These are phyloP conservation scores for Saprolegnia diclina DNA, from an alignment of 352 stramenopile genomes.

Conservation along the genomic window DNA sequence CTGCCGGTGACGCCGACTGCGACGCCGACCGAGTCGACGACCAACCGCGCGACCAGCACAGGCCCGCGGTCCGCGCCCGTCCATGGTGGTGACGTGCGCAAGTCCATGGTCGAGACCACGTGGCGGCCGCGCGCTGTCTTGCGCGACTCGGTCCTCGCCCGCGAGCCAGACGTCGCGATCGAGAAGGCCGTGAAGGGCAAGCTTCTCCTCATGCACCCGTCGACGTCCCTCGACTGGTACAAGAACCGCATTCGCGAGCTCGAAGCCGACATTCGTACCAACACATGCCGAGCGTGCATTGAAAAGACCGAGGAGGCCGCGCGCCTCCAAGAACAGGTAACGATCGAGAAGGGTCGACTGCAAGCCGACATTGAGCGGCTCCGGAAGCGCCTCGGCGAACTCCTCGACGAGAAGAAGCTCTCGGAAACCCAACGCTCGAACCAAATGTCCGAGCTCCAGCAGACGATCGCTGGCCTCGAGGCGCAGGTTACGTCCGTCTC, in stretches of 20 bases:
- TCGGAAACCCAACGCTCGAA: conserved; percentile 9
- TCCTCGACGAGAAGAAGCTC: conserved; percentile 19
- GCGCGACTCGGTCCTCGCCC: neutral
- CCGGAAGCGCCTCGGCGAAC: conserved; percentile 1
- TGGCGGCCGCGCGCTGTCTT: neutral
- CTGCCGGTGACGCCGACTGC: neutral
- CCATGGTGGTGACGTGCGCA: neutral
- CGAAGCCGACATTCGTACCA: conserved; percentile 6
- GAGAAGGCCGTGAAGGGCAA: conserved; percentile 22
- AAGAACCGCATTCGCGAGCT: conserved; percentile 25
- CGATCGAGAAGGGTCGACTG: conserved; percentile 5
- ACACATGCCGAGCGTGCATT: conserved; percentile 1
- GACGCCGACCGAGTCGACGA: neutral
- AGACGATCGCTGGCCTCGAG: conserved; percentile 1
- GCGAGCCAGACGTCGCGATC: conserved; percentile 11
- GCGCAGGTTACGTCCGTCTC: neutral
- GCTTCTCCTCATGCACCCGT: conserved; percentile 18
- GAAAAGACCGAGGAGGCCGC: conserved; percentile 12
- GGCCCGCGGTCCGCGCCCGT: neutral
- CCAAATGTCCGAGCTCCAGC: conserved; percentile 1
- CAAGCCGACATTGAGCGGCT: conserved; percentile 22
- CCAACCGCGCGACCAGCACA: neutral
- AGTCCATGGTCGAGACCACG: conserved; percentile 2
- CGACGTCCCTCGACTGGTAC: conserved; percentile 24
- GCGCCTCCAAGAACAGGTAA: neutral